Evolutionary conservation across 345 rosid species (phyloP).

Genomic region (Murraya koenigii): DNA sequence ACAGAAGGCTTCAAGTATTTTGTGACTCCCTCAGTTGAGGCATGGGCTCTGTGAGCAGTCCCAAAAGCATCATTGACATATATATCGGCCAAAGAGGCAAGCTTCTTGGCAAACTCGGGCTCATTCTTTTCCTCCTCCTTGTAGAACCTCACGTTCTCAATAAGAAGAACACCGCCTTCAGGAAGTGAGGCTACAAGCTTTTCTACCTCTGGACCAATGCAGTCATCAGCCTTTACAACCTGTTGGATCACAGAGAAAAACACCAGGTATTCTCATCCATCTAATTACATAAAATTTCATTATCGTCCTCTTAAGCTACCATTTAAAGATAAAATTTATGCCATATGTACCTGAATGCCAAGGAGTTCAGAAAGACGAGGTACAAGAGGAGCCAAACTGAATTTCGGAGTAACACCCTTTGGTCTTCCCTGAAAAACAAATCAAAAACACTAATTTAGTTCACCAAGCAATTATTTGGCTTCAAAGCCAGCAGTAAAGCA

Average conservation of each 20-base stretch:
- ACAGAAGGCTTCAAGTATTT: conserved; percentile 88
- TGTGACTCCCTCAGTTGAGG: conserved; percentile 94
- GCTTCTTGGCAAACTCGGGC: conserved; percentile 91
- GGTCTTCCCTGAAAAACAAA: conserved; percentile 74
- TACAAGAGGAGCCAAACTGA: conserved; percentile 88
- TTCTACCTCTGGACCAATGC: conserved; percentile 89
- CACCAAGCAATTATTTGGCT: not conserved
- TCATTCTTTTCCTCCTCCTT: conserved; percentile 96
- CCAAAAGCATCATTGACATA: conserved; percentile 97
- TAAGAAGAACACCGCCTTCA: conserved; percentile 82
- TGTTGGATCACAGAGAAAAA: conserved; percentile 9
- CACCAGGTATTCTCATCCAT: not conserved
- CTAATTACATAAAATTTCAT: not conserved
- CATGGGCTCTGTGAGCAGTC: conserved; percentile 97
- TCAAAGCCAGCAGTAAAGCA: not conserved
- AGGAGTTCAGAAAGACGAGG: conserved; percentile 83
- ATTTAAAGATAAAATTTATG: not conserved
- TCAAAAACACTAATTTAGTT: not conserved
- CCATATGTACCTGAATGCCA: conserved; percentile 63
- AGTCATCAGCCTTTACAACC: conserved; percentile 84
- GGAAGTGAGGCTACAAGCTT: conserved; percentile 79
- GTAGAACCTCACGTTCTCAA: conserved; percentile 91
- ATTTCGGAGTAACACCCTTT: conserved; percentile 88
- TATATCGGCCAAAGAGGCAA: conserved; percentile 83
- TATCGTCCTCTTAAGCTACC: not conserved